These are phyloP conservation scores for Starmera amethionina DNA, from an alignment of 805 yeast genomes.

Conservation along the genomic window DNA sequence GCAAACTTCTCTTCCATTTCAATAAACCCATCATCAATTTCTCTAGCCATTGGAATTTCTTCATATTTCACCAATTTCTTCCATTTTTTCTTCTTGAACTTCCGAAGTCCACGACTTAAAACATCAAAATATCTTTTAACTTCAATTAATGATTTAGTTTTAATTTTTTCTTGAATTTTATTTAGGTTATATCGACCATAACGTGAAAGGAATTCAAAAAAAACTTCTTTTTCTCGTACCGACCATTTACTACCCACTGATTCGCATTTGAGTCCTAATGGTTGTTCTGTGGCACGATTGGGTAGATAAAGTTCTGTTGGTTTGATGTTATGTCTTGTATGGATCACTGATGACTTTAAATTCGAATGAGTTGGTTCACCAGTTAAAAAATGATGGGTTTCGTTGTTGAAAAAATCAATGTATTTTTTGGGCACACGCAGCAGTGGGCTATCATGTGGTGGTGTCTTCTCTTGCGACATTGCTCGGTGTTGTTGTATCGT, in stretches of 20 bases:
- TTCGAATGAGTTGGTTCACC: conserved; percentile 8
- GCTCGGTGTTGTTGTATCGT: too few relatives aligned
- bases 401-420: conserved; percentile 12
- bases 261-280: too few relatives aligned
- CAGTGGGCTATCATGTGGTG: neutral
- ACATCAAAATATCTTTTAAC: conserved; percentile 34
- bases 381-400: conserved; percentile 11
- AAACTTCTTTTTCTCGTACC: conserved; percentile 36
- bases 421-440: conserved; percentile 3
- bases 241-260: conserved; percentile 35
- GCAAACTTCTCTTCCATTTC: conserved; percentile 35
- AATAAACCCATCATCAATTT: conserved; percentile 35
- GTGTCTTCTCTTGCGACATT: neutral
- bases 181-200: conserved; percentile 40
- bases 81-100: conserved; percentile 14
- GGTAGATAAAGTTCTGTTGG: too few relatives aligned
- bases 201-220: conserved; percentile 39
- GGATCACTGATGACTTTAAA: conserved; percentile 9
- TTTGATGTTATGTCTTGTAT: too few relatives aligned
- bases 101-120: conserved; percentile 21
- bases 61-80: conserved; percentile 24
- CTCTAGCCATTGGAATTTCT: conserved; percentile 43
- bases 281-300: too few relatives aligned
- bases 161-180: conserved; percentile 26
- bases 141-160: conserved; percentile 33